Percentiles rank a stretch among this genome's conserved stretches.
phyloP scores from a whole-genome alignment of 345 rosid genomes.

The Hypericum perforatum region DNA sequence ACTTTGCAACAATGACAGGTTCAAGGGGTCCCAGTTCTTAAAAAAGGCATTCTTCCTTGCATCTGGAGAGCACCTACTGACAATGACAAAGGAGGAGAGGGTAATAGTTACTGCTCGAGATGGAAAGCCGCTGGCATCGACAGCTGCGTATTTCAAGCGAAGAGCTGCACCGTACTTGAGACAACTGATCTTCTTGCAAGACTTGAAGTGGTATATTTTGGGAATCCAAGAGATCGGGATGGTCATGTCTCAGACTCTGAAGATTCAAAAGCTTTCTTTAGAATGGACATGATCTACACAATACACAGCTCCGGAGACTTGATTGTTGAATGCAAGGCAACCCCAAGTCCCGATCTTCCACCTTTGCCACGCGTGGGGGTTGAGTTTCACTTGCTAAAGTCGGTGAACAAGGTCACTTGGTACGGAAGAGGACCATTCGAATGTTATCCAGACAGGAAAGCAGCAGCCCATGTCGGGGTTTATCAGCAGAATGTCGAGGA shows the following conservation, averaged over 20 bases:
- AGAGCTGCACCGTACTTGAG: conserved; percentile 52
- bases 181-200: conserved; percentile 34
- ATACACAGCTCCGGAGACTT: conserved; percentile 71
- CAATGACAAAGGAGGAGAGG: conserved; percentile 91
- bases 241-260: conserved; percentile 16
- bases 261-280: conserved; percentile 38
- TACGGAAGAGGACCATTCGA: conserved; percentile 96
- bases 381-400: conserved; percentile 58
- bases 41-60: conserved; percentile 67
- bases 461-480: conserved; percentile 76
- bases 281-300: conserved; percentile 42
- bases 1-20: conserved; percentile 33
- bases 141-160: conserved; percentile 35
- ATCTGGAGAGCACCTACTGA: conserved; percentile 97
- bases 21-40: conserved; percentile 60
- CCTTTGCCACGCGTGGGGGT: conserved; percentile 88
- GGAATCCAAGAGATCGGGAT: conserved; percentile 19
- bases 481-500: conserved; percentile 51
- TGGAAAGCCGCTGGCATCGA: conserved; percentile 72
- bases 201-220: conserved; percentile 44
- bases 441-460: conserved; percentile 94
- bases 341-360: conserved; percentile 64
- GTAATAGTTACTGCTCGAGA: conserved; percentile 57
- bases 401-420: conserved; percentile 63
- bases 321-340: conserved; percentile 51